Base-by-base conservation (phyloP, 768 basidiomycete genomes). In the Mycena galopus region DNA sequence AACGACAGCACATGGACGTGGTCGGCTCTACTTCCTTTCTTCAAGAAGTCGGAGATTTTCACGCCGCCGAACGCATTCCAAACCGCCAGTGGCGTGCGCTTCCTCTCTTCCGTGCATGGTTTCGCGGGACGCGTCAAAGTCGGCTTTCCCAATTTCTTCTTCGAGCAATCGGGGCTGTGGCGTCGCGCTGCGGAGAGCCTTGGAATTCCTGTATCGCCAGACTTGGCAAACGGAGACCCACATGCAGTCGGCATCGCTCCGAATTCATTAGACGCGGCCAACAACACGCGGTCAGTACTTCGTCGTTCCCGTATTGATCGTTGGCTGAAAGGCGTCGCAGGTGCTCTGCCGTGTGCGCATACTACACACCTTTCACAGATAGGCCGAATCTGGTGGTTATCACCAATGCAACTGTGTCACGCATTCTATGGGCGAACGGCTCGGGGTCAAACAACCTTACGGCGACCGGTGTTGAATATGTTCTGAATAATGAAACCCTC, bases 21-120 rank as follows among this genome's bases (percentile, higher is more conserved):
- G 87, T 80, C 86, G 56, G 78, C 74, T 29, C 75, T 88, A 56
- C 84, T 86, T 63, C 81, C 81, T 2, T 84, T 79, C 72, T 87
- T 89, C 82, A 85, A 85, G 74, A 83, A 84, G 71, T 82, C 88
- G n/a, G 92, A 93, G 77, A 85, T 82, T 27, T 91, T 89, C 79
- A 87, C 87, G 0, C 83, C 87, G 0, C 90, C 91, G 1, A 80
- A 79, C 50, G 71, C 73, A 9, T 74, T 76, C 25, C 83, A 84
- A 56, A 42, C 63, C 5, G 66, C 73, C 11, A 74, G 74, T 25
- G 82, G 81, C 23, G 81, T 76, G 3, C 59, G 73, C 21, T 81
- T 72, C 62, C 65, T 74, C 14, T 69, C 75, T 4, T 58, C 74
- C 17, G 76, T 80, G 3, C 82, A 81, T 62, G 82, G 81, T 4